Conservation (phyloP, 1,139 yeast species). For the Suhomyces wounanorum region DNA sequence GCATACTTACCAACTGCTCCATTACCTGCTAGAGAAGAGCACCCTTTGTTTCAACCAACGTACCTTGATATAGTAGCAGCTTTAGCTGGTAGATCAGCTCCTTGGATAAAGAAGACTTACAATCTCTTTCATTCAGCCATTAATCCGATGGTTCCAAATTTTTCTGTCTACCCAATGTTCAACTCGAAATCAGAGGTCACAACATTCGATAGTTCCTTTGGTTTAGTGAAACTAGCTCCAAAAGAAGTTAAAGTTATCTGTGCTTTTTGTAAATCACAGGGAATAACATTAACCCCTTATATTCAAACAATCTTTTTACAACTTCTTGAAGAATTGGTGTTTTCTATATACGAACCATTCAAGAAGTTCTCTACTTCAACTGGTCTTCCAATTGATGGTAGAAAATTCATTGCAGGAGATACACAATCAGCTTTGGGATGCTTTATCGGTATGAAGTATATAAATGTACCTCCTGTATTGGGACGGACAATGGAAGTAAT, state of each 20-base stretch:
- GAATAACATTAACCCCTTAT: conserved; percentile 13
- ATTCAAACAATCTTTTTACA: conserved; percentile 12
- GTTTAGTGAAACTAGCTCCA: background rate
- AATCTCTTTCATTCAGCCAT: background rate
- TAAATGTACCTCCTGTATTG: conserved; percentile 18
- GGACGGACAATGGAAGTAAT: conserved; percentile 7
- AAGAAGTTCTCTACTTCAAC: conserved; percentile 7
- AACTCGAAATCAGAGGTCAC: background rate
- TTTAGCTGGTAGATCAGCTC: background rate
- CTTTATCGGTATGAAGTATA: conserved; percentile 17
- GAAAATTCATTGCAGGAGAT: background rate
- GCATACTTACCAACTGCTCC: background rate
- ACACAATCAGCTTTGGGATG: background rate
- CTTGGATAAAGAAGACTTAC: background rate
- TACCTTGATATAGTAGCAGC: background rate
- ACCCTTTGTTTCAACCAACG: background rate
- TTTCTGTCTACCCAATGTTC: background rate
- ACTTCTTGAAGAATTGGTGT: conserved; percentile 11
- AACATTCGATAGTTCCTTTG: background rate
- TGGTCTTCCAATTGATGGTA: background rate
- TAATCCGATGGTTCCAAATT: background rate
- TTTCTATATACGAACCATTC: background rate
- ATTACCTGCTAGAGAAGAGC: background rate
- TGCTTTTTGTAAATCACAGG: conserved; percentile 9
- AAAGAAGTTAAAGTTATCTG: background rate